phyloP scores from a whole-genome alignment of 768 basidiomycete species.

The Artomyces pyxidatus region DNA sequence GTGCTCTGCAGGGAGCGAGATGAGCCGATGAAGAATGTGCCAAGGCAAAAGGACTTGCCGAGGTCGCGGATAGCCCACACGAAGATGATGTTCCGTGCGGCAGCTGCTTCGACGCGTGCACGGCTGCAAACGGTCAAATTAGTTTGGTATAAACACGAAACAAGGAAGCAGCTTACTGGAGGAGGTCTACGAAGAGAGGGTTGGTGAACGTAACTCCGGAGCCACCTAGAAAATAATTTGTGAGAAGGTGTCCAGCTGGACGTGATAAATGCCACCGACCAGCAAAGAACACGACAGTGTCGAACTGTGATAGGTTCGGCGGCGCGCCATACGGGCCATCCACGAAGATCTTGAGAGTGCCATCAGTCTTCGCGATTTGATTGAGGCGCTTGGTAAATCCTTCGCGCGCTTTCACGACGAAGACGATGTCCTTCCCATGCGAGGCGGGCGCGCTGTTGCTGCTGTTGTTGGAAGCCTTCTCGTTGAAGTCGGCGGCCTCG shows the following conservation, averaged over 20 bases:
- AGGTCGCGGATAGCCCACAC: slow-evolving; percentile 36
- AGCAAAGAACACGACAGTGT: slow-evolving; percentile 41
- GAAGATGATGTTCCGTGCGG: slow-evolving; percentile 29
- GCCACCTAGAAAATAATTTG: slow-evolving; percentile 33
- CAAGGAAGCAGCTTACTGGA: slow-evolving; percentile 29
- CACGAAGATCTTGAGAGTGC: slow-evolving; percentile 37
- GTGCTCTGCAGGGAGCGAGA: not conserved
- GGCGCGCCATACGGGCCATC: slow-evolving; percentile 53
- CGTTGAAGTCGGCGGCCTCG: slow-evolving; percentile 1
- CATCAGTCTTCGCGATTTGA: slow-evolving; percentile 23
- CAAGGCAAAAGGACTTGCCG: slow-evolving; percentile 19
- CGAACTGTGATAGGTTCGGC: slow-evolving; percentile 32
- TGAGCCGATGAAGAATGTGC: not conserved
- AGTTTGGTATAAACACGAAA: not conserved
- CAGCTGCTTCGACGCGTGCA: slow-evolving; percentile 18
- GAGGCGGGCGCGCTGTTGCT: slow-evolving; percentile 12
- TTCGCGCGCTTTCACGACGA: slow-evolving; percentile 48
- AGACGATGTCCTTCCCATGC: slow-evolving; percentile 35
- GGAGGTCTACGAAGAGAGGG: slow-evolving; percentile 34
- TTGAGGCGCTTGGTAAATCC: slow-evolving; percentile 52
- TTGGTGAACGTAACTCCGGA: slow-evolving; percentile 42
- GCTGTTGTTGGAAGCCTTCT: slow-evolving; percentile 9
- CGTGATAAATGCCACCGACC: no score
- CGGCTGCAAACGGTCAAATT: slow-evolving; percentile 16
- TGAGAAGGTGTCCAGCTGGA: no score